A percentile compares a stretch with the other conserved stretches of the same genome.
Evolutionary conservation across 2,329 filamentous ascomycete species (phyloP).

Genomic region (Endoconidiophora laricicola): DNA sequence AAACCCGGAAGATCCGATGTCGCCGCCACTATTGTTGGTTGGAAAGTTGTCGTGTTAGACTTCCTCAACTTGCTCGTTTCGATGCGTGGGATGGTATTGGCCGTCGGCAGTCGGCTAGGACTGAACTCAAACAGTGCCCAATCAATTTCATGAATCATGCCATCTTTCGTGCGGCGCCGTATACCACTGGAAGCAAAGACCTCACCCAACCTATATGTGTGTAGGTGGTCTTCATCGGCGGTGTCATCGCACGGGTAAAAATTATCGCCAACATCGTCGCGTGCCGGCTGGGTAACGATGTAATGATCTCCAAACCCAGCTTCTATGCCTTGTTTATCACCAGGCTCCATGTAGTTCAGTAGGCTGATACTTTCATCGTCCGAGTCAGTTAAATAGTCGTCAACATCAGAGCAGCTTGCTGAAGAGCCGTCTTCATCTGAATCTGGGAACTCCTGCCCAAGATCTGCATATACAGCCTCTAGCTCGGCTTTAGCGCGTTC

Average conservation of each 20-base stretch:
- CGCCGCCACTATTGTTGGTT: constrained; percentile 42
- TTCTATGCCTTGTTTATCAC: constrained; percentile 65
- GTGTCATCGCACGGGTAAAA: constrained; percentile 54
- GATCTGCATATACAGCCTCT: constrained; percentile 26
- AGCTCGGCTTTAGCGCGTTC: constrained; percentile 20
- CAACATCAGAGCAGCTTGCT: constrained; percentile 32
- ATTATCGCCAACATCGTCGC: constrained; percentile 68
- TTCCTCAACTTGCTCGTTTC: constrained; percentile 10
- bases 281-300: constrained; percentile 75
- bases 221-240: constrained; percentile 66
- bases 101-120: constrained; percentile 49
- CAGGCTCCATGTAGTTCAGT: constrained; percentile 22
- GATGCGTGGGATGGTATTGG: constrained; percentile 47
- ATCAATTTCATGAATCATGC: constrained; percentile 77
- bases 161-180: constrained; percentile 53
- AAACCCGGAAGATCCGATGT: constrained; percentile 51
- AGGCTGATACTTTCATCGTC: constrained; percentile 4
- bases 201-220: constrained; percentile 64
- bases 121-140: constrained; percentile 83
- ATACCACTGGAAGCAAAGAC: constrained; percentile 85
- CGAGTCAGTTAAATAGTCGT: constrained; percentile 10
- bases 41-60: constrained; percentile 19
- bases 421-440: constrained; percentile 41
- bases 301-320: constrained; percentile 61
- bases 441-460: constrained; percentile 44